Evolutionary conservation across 495 filamentous ascomycete species (phyloP).

Genomic region (Chaetomidium leptoderma): DNA sequence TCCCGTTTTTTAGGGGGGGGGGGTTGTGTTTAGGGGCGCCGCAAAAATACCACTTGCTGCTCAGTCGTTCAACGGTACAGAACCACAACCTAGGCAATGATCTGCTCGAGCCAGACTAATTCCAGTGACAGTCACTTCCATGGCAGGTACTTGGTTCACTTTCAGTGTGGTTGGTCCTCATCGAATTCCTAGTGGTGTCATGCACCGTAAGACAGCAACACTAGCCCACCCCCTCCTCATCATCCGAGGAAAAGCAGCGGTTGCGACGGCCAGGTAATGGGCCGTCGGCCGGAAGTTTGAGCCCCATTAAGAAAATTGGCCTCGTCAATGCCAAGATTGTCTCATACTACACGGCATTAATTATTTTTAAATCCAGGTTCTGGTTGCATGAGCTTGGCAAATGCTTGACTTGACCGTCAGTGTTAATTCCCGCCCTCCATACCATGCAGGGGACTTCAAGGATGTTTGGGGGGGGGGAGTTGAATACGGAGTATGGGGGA

Average conservation of each 20-base stretch:
- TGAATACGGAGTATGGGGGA: no score
- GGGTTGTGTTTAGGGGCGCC: background rate
- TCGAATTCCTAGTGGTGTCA: no score
- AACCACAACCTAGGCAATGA: no score
- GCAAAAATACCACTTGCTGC: no score
- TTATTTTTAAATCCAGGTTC: background rate
- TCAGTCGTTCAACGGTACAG: no score
- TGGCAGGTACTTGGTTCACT: no score
- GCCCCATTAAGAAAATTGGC: background rate
- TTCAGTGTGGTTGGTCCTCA: no score
- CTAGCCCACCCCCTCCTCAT: background rate
- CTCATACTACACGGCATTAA: slow-evolving; percentile 1
- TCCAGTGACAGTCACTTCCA: no score
- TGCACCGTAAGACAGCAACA: no score
- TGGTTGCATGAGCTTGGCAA: slow-evolving; percentile 9
- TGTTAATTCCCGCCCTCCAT: background rate
- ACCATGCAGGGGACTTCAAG: no score
- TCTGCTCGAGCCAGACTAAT: no score
- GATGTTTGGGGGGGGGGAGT: no score
- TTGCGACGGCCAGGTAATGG: background rate
- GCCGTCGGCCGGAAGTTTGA: background rate
- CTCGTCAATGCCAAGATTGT: slow-evolving; percentile 7
- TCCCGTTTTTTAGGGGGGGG: background rate
- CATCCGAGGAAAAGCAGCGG: background rate
- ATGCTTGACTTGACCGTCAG: slow-evolving; percentile 6